These are phyloP conservation scores for Moricandia moricandioides DNA, from an alignment of 345 rosid genomes.

Conservation along the genomic window DNA sequence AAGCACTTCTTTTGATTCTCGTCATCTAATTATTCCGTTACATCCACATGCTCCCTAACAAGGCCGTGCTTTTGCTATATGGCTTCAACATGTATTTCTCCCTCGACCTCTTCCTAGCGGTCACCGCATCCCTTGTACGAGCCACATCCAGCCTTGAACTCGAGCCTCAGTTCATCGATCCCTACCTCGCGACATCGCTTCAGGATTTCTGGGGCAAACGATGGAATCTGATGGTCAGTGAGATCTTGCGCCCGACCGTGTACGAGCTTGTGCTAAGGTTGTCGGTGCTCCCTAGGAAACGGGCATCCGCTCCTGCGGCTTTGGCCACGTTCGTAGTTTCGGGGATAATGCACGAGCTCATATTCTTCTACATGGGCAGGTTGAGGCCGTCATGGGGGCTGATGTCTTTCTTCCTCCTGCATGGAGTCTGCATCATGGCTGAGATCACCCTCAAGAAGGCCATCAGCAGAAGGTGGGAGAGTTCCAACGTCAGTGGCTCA, in stretches of 20 bases:
- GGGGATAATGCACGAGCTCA: conserved; percentile 8
- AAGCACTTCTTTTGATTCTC: background rate
- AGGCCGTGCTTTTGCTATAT: background rate
- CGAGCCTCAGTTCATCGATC: background rate
- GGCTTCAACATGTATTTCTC: conserved; percentile 1
- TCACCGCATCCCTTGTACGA: background rate
- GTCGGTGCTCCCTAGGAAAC: background rate
- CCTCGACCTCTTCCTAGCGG: background rate
- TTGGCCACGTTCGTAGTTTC: background rate
- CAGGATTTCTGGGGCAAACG: conserved; percentile 8
- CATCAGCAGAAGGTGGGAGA: background rate
- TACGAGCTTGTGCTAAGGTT: background rate
- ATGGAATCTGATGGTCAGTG: conserved; percentile 6
- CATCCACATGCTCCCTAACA: background rate
- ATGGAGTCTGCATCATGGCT: background rate
- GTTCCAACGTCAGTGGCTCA: background rate
- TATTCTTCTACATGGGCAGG: conserved; percentile 6
- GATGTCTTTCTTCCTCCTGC: conserved; percentile 14
- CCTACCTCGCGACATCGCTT: conserved; percentile 4
- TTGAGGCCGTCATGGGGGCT: conserved; percentile 1
- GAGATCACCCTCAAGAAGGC: conserved; percentile 5
- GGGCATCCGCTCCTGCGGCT: background rate
- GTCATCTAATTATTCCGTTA: background rate
- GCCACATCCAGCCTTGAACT: background rate
- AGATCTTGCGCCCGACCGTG: conserved; percentile 7